phyloP scores from a whole-genome alignment of 1,284 basidiomycete genomes.

The Cutaneotrichosporon dermatis region DNA sequence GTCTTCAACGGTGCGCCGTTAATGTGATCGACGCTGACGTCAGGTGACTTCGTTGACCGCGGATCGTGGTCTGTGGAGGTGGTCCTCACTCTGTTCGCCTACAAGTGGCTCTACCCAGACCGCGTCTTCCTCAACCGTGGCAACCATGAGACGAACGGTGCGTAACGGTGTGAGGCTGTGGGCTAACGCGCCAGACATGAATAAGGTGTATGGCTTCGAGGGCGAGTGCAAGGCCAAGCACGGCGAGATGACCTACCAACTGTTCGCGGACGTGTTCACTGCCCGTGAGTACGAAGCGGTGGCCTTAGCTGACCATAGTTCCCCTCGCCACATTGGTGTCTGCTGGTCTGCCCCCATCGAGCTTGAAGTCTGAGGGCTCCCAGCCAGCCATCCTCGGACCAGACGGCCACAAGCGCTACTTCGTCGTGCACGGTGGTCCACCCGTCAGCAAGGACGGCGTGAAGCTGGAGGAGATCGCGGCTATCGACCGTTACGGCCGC shows the following conservation, averaged over 20 bases:
- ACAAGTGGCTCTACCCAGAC: conserved; percentile 92
- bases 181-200: conserved; percentile 58
- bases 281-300: conserved; percentile 56
- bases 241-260: conserved; percentile 80
- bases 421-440: conserved; percentile 87
- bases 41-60: conserved; percentile 82
- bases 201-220: conserved; percentile 84
- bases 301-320: conserved; percentile 53
- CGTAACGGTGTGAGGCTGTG: background rate
- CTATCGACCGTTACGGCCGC: conserved; percentile 77
- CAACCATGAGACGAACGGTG: conserved; percentile 82
- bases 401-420: conserved; percentile 80
- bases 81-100: conserved; percentile 87
- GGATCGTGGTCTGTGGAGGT: conserved; percentile 96
- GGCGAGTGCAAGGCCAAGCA: conserved; percentile 95
- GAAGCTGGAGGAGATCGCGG: conserved; percentile 83
- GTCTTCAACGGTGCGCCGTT: conserved; percentile 67
- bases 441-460: conserved; percentile 93
- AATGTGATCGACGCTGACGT: background rate
- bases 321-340: conserved; percentile 83
- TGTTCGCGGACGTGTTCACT: conserved; percentile 89
- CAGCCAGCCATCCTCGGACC: conserved; percentile 67
- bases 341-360: conserved; percentile 61
- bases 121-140: conserved; percentile 88
- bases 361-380: conserved; percentile 45